Conservation (phyloP, 2,329 filamentous ascomycete genomes). For the Ophiostoma ips region DNA sequence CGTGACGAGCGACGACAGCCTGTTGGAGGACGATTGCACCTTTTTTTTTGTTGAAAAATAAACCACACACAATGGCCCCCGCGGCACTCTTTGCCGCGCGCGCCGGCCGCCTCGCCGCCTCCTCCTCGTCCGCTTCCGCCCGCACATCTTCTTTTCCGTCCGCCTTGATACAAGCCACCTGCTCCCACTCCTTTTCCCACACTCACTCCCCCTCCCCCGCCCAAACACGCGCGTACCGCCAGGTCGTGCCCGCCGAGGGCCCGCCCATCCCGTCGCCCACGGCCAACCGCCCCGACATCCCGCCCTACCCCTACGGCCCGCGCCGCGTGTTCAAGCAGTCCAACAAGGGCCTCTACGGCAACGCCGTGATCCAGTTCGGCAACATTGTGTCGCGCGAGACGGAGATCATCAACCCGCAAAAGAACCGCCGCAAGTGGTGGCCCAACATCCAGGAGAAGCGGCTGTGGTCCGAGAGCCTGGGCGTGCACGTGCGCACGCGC, state of each 20-base stretch:
- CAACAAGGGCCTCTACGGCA: conserved; percentile 60
- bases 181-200: no score
- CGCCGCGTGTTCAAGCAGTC: conserved; percentile 65
- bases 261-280: conserved; percentile 31
- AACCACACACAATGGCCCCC: not conserved
- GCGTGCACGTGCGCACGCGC: conserved; percentile 49
- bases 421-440: conserved; percentile 59
- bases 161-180: no score
- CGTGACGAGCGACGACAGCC: not conserved
- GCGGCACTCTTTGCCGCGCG: conserved; percentile 1
- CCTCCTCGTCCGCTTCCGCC: not conserved
- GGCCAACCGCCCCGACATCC: conserved; percentile 29
- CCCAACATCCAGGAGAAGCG: conserved; percentile 60
- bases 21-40: not conserved
- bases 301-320: conserved; percentile 59
- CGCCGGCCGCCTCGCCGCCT: conserved; percentile 3
- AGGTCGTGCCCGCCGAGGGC: conserved; percentile 13
- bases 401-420: conserved; percentile 34
- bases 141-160: not conserved
- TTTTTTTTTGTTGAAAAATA: not conserved
- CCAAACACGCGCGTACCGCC: conserved; percentile 17
- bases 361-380: conserved; percentile 58
- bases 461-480: conserved; percentile 50
- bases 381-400: conserved; percentile 59
- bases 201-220: conserved; percentile 22